Percentiles rank a stretch among this genome's conserved stretches.
phyloP scores from a whole-genome alignment of 2,329 filamentous ascomycete genomes.

The Xylariaceae sp. region DNA sequence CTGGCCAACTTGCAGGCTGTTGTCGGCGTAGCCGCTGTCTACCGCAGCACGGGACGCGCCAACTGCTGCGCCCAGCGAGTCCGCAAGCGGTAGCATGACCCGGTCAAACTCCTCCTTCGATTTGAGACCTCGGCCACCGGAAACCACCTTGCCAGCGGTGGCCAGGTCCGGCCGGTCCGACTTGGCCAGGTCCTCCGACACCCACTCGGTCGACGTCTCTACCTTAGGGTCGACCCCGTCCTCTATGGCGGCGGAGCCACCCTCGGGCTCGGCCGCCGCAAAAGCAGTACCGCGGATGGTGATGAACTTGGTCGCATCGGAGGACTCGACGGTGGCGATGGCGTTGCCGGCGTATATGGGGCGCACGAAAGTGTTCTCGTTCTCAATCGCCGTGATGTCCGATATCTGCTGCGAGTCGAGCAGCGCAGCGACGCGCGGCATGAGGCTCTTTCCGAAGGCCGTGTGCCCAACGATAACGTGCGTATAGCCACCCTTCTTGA shows the following conservation, averaged over 20 bases:
- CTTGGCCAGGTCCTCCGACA: conserved; percentile 87
- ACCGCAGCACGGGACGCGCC: conserved; percentile 92
- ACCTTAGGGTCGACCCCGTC: conserved; percentile 79
- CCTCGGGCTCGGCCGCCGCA: conserved; percentile 61
- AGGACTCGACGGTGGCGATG: conserved; percentile 89
- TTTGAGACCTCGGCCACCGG: conserved; percentile 88
- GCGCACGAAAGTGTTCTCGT: conserved; percentile 89
- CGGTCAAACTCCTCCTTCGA: conserved; percentile 97
- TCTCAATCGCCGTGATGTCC: conserved; percentile 79
- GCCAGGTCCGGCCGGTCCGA: conserved; percentile 89
- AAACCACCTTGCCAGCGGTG: conserved; percentile 84
- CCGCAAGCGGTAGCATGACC: conserved; percentile 85
- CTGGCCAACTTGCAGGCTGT: conserved; percentile 95
- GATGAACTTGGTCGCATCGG: conserved; percentile 77
- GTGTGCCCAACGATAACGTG: conserved; percentile 88
- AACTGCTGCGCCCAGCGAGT: conserved; percentile 89
- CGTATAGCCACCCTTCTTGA: conserved; percentile 90
- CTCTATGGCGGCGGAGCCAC: conserved; percentile 68
- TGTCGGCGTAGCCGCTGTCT: conserved; percentile 95
- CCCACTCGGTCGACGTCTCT: conserved; percentile 71
- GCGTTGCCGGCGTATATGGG: conserved; percentile 98
- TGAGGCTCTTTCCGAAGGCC: conserved; percentile 90
- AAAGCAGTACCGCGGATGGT: conserved; percentile 94
- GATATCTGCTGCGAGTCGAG: conserved; percentile 91
- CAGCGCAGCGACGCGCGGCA: conserved; percentile 85